Conservation (phyloP, 2,329 filamentous ascomycete genomes). For the Colletotrichum melonis region DNA sequence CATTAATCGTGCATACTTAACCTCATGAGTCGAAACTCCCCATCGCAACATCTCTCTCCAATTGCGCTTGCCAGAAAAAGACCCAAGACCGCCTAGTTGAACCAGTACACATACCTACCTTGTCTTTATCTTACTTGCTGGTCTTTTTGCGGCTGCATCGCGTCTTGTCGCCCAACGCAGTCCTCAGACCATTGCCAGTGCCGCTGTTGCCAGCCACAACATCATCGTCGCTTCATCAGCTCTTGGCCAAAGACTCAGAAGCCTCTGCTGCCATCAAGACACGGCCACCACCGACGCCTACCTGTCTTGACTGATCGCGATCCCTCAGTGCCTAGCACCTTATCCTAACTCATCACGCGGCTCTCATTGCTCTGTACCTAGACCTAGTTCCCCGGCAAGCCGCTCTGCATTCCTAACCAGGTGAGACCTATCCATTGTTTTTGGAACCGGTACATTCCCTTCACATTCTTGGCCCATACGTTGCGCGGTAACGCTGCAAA, state of each 20-base stretch:
- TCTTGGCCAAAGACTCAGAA: background rate
- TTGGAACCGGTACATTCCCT: slow-evolving; percentile 27
- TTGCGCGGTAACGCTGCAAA: slow-evolving; percentile 32
- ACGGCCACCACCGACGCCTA: slow-evolving; percentile 3
- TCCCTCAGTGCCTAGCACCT: slow-evolving; percentile 1
- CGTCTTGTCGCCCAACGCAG: background rate
- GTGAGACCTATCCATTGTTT: slow-evolving; percentile 36
- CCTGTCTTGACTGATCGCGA: slow-evolving; percentile 1
- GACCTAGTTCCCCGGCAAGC: slow-evolving; percentile 20
- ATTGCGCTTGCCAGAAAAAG: background rate
- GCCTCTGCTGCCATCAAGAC: background rate
- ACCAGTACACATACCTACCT: no score
- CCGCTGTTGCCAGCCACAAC: background rate
- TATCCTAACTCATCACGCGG: background rate
- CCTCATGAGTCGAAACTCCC: slow-evolving; percentile 12
- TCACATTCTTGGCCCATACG: slow-evolving; percentile 2
- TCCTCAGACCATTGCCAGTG: background rate
- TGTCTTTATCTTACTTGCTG: background rate
- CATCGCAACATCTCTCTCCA: slow-evolving; percentile 7
- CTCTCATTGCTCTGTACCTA: background rate
- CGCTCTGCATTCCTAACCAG: slow-evolving; percentile 31
- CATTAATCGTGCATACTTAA: slow-evolving; percentile 26
- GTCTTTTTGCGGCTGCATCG: background rate
- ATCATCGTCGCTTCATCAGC: background rate
- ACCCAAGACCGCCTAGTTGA: background rate